Evolutionary conservation across 495 filamentous ascomycete species (phyloP).

Genomic region (Aspergillus cavernicola): DNA sequence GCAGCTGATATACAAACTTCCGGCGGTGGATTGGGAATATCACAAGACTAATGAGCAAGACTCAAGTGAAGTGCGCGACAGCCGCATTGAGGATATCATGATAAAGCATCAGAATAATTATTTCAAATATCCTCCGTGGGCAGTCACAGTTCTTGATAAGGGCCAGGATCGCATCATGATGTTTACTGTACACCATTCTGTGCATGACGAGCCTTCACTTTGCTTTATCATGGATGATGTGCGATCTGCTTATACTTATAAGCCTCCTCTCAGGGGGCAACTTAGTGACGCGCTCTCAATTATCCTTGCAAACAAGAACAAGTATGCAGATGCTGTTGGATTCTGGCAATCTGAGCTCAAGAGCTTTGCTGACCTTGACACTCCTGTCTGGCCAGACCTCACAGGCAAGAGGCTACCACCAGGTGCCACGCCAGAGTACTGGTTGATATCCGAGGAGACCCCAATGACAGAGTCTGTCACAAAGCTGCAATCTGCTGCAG

Average conservation of each 20-base stretch:
- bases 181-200: constrained; percentile 31
- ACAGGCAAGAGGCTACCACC: constrained; percentile 19
- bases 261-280: constrained; percentile 21
- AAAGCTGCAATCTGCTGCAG: constrained; percentile 18
- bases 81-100: constrained; percentile 21
- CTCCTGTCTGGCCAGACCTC: constrained; percentile 31
- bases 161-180: constrained; percentile 23
- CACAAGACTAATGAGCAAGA: constrained; percentile 10
- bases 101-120: constrained; percentile 21
- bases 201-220: constrained; percentile 34
- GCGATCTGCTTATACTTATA: constrained; percentile 21
- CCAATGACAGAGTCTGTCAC: constrained; percentile 13
- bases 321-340: constrained; percentile 13
- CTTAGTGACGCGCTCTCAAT: constrained; percentile 23
- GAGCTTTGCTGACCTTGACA: constrained; percentile 17
- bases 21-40: constrained; percentile 26
- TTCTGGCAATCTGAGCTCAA: constrained; percentile 27
- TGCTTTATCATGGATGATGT: constrained; percentile 28
- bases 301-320: constrained; percentile 17
- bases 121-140: constrained; percentile 28
- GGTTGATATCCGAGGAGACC: constrained; percentile 16
- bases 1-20: constrained; percentile 27
- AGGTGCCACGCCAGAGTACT: constrained; percentile 13
- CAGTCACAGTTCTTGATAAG: constrained; percentile 28
- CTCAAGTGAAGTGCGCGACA: constrained; percentile 8